phyloP scores from a whole-genome alignment of 768 basidiomycete genomes.

The Lactifluus subvellereus region DNA sequence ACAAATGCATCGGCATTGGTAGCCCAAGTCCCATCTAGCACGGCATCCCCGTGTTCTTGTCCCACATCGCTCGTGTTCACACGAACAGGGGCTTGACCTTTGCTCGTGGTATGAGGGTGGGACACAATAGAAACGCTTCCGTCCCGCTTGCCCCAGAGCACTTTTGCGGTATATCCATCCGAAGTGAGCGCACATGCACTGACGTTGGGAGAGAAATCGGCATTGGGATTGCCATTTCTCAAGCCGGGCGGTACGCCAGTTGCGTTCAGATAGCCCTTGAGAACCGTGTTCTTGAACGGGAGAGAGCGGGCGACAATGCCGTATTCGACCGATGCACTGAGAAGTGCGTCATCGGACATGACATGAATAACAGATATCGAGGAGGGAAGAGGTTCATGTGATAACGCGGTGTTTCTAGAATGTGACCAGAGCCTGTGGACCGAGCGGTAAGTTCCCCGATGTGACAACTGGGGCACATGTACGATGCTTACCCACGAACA shows the following conservation, averaged over 20 bases:
- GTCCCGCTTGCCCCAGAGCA: slow-evolving; percentile 67
- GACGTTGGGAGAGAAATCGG: slow-evolving; percentile 65
- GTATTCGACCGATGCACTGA: slow-evolving; percentile 58
- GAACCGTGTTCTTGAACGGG: slow-evolving; percentile 61
- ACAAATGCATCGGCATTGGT: slow-evolving; percentile 34
- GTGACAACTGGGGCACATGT: neutral
- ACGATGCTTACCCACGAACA: slow-evolving; percentile 44
- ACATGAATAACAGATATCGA: slow-evolving; percentile 54
- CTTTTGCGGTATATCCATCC: slow-evolving; percentile 57
- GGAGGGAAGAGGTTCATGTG: slow-evolving; percentile 60
- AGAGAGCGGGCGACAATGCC: slow-evolving; percentile 70
- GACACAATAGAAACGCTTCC: slow-evolving; percentile 63
- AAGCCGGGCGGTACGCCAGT: slow-evolving; percentile 51
- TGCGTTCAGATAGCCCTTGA: slow-evolving; percentile 65
- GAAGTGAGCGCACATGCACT: slow-evolving; percentile 53
- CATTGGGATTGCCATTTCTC: slow-evolving; percentile 68
- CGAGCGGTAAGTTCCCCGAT: slow-evolving; percentile 1
- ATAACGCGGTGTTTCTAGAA: slow-evolving; percentile 52
- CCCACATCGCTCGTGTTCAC: slow-evolving; percentile 43
- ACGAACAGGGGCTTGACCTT: slow-evolving; percentile 38
- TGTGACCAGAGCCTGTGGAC: slow-evolving; percentile 59
- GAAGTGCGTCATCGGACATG: slow-evolving; percentile 48
- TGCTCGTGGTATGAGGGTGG: slow-evolving; percentile 55
- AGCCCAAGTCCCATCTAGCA: slow-evolving; percentile 53
- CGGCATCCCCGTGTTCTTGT: slow-evolving; percentile 60